phyloP scores from a whole-genome alignment of 2,329 filamentous ascomycete genomes.

The Pseudopyricularia javanii region DNA sequence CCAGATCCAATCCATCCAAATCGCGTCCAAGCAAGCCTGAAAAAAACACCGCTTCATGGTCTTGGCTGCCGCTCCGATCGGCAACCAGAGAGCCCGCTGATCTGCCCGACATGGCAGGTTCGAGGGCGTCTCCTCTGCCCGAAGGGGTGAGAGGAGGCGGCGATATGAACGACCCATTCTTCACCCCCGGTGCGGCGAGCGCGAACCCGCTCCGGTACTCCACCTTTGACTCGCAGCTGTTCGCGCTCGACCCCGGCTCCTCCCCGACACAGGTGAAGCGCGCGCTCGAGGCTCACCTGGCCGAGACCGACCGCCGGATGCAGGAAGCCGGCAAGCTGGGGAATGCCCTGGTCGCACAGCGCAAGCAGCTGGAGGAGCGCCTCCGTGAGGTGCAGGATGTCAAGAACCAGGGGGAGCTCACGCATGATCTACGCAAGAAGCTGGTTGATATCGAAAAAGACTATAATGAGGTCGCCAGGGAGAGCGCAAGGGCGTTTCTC shows the following conservation, averaged over 20 bases:
- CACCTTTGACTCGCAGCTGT: constrained; percentile 68
- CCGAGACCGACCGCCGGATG: constrained; percentile 82
- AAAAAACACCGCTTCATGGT: background rate
- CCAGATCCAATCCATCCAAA: background rate
- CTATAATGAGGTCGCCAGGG: constrained; percentile 84
- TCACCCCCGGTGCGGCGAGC: constrained; percentile 25
- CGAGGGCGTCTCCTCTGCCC: constrained; percentile 11
- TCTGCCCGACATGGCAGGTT: constrained; percentile 10
- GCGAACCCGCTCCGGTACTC: constrained; percentile 57
- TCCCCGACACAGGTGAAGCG: constrained; percentile 82
- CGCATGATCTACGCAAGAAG: constrained; percentile 69
- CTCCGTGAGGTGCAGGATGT: constrained; percentile 75
- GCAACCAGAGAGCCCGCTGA: constrained; percentile 1
- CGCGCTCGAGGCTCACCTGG: constrained; percentile 79
- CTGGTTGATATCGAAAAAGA: constrained; percentile 83
- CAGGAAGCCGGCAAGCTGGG: constrained; percentile 86
- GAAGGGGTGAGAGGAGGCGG: constrained; percentile 21
- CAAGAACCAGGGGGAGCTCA: constrained; percentile 64
- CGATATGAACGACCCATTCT: constrained; percentile 45
- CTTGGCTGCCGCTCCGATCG: background rate
- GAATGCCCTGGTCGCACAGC: constrained; percentile 76
- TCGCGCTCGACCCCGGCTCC: constrained; percentile 61
- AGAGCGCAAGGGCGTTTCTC: constrained; percentile 79
- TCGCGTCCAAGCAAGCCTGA: background rate
- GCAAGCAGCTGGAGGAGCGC: constrained; percentile 68